A percentile compares a stretch with the other conserved stretches of the same genome.
These are phyloP conservation scores for Aspergillus conjunctus DNA, from an alignment of 495 filamentous ascomycete genomes.

Conservation along the genomic window DNA sequence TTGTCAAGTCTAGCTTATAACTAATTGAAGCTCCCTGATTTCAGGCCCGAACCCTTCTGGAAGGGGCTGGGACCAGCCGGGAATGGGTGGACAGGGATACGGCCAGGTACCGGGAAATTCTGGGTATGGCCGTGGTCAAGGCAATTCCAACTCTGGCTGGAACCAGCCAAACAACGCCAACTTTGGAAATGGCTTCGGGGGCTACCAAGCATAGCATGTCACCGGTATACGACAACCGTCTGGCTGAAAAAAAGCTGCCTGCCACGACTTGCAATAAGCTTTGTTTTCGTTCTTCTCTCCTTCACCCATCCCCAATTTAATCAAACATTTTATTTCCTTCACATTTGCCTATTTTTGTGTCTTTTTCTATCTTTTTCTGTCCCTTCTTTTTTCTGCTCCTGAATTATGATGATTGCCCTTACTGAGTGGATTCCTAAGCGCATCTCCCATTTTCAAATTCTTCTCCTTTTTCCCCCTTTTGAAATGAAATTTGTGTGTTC, in stretches of 20 bases:
- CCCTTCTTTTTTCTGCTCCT: slow-evolving; percentile 15
- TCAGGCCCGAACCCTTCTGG: slow-evolving; percentile 62
- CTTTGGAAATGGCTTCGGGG: slow-evolving; percentile 55
- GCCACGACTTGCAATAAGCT: background rate
- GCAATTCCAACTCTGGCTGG: slow-evolving; percentile 73
- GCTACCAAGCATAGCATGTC: slow-evolving; percentile 52
- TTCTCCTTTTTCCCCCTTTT: slow-evolving; percentile 43
- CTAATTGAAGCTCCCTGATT: slow-evolving; percentile 34
- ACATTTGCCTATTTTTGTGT: slow-evolving; percentile 13
- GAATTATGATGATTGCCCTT: slow-evolving; percentile 31
- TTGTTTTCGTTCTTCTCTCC: slow-evolving; percentile 7
- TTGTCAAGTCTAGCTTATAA: slow-evolving; percentile 22
- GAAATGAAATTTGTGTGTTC: slow-evolving; percentile 53
- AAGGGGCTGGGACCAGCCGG: slow-evolving; percentile 64
- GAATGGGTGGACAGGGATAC: slow-evolving; percentile 60
- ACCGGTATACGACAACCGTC: slow-evolving; percentile 8
- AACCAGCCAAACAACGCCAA: slow-evolving; percentile 58
- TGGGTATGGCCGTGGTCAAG: slow-evolving; percentile 82
- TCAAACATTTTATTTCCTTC: slow-evolving; percentile 13
- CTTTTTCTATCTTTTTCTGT: slow-evolving; percentile 19
- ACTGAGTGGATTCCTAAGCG: slow-evolving; percentile 48
- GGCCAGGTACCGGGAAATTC: slow-evolving; percentile 67
- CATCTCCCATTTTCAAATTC: slow-evolving; percentile 42
- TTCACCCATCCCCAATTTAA: slow-evolving; percentile 23
- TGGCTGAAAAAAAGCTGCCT: background rate